A percentile compares a stretch with the other conserved stretches of the same genome.
Conservation (phyloP, 2,329 filamentous ascomycete genomes). For the Monosporascus sp. region DNA sequence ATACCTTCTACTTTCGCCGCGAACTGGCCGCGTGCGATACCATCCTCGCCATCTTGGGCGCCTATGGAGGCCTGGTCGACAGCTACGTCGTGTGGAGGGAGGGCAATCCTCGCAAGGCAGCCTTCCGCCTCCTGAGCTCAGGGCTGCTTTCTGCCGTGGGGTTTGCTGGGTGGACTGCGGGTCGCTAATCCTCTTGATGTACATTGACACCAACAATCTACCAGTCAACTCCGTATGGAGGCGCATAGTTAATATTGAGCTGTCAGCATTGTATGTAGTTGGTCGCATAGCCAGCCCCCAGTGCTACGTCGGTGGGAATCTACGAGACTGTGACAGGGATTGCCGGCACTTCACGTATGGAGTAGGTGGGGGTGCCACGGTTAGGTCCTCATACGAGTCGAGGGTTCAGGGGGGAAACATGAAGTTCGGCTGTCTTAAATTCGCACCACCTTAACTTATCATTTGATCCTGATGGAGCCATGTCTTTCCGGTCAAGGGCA, state of each 20-base stretch:
- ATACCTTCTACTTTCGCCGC: conserved; percentile 14
- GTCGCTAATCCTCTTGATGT: background rate
- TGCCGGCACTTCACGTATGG: background rate
- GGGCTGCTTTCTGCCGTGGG: conserved; percentile 8
- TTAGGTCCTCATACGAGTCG: no score
- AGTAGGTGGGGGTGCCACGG: background rate
- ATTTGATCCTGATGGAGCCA: no score
- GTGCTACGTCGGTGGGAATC: background rate
- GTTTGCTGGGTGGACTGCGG: conserved; percentile 6
- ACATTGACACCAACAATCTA: background rate
- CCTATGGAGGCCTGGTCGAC: conserved; percentile 21
- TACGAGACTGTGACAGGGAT: background rate
- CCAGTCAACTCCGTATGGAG: background rate
- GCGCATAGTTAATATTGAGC: no score
- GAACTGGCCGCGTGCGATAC: conserved; percentile 15
- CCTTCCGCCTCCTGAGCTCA: conserved; percentile 14
- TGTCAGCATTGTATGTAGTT: no score
- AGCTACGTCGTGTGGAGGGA: conserved; percentile 20
- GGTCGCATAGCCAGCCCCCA: no score
- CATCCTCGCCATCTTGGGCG: conserved; percentile 16
- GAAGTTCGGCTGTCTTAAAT: no score
- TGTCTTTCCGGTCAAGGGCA: no score
- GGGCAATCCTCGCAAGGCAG: conserved; percentile 11
- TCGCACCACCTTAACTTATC: no score
- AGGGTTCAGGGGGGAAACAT: no score